Base-by-base conservation (phyloP, 306 rosid species). In the Geum urbanum region DNA sequence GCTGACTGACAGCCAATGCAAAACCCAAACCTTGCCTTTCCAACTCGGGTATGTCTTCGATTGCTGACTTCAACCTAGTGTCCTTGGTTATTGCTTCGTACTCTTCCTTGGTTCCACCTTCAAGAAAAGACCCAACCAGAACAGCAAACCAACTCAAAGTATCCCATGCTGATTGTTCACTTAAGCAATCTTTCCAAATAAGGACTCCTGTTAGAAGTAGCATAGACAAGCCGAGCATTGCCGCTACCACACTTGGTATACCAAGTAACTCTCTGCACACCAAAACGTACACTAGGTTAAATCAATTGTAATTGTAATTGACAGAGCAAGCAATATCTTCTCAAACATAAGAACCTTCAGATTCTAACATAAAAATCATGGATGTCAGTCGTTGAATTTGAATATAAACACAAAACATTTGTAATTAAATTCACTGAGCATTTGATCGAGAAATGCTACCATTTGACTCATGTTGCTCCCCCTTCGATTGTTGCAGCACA, bases 111-210 rank as follows among this genome's bases (percentile, higher is more conserved):
- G 88, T 86, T 75, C 91, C 96, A 11, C 91, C 96, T 79, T 89
- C 96, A 35, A 89, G 91, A 74, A 84, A 89, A 43, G 91, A 76
- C 32, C 99, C 96, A 48, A 94, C 97, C 37, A 91, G 85, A 80
- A 91, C 86, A 45, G 95, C 95, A 46, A 94, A 94, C 99, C 99
- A 94, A 67, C 92, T 92, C 76, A 94, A 81, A 70, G 99, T 94
- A 79, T 94, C 97, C 99, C 99, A 94, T 0, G 99, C 99, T 0
- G 97, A 87, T 78, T 87, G 91, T 63, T 94, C 99, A 18, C 83
- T 66, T 85, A 91, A 82, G 75, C 99, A 94, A 75, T 94, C 99
- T 73, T 87, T 66, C 99, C 99, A 94, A 71, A 86, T 84, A 48
- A 94, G 96, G 71, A 91, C 97, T 63, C 99, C 99, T 46, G 78